Conservation (phyloP, 257 asterid genomes). For the Fraxinus excelsior region DNA sequence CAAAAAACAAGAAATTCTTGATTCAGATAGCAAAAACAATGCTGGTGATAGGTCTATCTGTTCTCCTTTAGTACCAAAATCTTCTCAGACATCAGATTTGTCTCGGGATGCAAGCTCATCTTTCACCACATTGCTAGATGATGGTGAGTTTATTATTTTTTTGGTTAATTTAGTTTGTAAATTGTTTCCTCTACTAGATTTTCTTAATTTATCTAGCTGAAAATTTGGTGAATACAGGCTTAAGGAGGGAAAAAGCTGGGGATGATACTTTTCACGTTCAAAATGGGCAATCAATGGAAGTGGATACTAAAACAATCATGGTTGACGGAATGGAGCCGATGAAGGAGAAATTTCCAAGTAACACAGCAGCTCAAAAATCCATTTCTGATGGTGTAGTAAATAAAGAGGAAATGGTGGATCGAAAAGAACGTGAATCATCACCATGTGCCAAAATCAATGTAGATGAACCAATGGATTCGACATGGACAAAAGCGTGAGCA, state of each 20-base stretch:
- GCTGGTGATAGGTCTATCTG: not conserved
- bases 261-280: conserved; percentile 36
- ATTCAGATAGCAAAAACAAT: conserved; percentile 26
- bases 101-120: not conserved
- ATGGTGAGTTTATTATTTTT: conserved; percentile 25
- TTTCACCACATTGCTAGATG: conserved; percentile 6
- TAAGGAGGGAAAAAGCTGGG: conserved; percentile 36
- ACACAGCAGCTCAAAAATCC: conserved; percentile 34
- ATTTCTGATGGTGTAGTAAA: conserved; percentile 39
- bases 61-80: no score
- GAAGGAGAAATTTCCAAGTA: conserved; percentile 41
- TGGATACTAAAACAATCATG: conserved; percentile 31
- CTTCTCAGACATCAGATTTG: not conserved
- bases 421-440: conserved; percentile 48
- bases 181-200: conserved; percentile 17
- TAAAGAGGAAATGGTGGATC: conserved; percentile 46
- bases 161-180: conserved; percentile 4
- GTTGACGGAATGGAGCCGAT: conserved; percentile 33
- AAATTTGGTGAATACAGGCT: conserved; percentile 48
- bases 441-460: conserved; percentile 52
- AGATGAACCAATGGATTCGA: conserved; percentile 53
- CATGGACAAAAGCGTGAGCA: conserved; percentile 60
- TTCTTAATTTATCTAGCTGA: conserved; percentile 22
- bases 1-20: conserved; percentile 29
- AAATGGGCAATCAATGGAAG: conserved; percentile 36